Evolutionary conservation across 164 flowering plant species (phyloP), one percentile per base, ranked within the genome.

Genomic region (Taxillus chinensis): DNA sequence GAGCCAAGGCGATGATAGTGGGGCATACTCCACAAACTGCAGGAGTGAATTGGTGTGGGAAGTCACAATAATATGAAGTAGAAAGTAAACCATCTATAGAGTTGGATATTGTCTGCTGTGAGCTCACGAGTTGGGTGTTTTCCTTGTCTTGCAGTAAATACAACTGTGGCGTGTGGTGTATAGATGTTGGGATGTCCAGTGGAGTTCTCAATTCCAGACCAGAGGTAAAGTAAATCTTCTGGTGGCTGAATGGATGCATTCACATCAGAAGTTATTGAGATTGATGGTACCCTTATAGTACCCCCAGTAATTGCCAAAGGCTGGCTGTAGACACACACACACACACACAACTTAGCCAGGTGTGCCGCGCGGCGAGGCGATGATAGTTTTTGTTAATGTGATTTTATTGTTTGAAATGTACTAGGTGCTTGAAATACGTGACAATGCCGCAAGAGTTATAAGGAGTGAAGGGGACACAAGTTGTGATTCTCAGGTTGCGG

Each of bases 171-270:
- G 78, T 92, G 77, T 92, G 98, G 98, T 77, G 92, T 3, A 63
- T 87, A 49, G 96, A 92, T 73, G 98, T 92, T 59, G 98, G 98
- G 41, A 92, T 92, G 96, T 92, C 98, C 49, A 87, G 95, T 56
- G 96, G 96, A 62, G 92, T 92, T 69, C 82, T 87, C 62, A 74
- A 86, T 67, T 86, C 95, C 63, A 82, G 82, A 70, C 98, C 98
- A n/a, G 92, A 92, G 95, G 98, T 92, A 78, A 73, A 41, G 46
- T 41, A n/a, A 49, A 12, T 41, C 53, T 60, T 38, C 13, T 15
- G 10, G 46, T 27, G 17, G 38, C 16, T 14, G 3, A 17, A 37
- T 43, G 46, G 46, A 27, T 27, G 27, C 27, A 27, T 27, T 27
- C 27, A 27, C 27, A 27, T 27, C 2, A 27, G 27, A 27, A 27